Percentiles rank a stretch among this genome's conserved stretches.
Evolutionary conservation across 129 eudicot species (phyloP).

Genomic region (Tagetes erecta): DNA sequence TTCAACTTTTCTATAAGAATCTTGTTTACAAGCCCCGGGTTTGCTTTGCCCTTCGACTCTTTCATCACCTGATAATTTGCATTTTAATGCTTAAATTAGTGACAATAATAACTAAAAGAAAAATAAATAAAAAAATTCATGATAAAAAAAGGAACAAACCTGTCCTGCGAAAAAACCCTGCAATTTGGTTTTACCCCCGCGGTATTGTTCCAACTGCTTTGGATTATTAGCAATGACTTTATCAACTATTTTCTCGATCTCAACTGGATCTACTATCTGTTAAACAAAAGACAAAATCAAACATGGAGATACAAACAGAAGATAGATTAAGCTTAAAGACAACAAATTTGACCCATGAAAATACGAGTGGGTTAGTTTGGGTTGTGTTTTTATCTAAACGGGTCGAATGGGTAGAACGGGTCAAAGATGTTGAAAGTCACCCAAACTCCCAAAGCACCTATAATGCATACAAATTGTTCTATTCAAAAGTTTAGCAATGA

Average conservation of each 20-base stretch:
- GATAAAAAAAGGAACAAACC: conserved; percentile 40
- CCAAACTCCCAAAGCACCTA: neutral
- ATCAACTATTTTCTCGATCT: conserved; percentile 87
- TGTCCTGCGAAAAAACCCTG: conserved; percentile 96
- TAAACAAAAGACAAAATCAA: conserved; percentile 5
- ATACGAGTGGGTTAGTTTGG: neutral
- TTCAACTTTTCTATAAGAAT: conserved; percentile 79
- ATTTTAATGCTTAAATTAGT: conserved; percentile 5
- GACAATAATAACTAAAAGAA: neutral
- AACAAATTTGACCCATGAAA: neutral
- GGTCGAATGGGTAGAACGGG: neutral
- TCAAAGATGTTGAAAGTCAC: neutral
- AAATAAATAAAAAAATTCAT: neutral
- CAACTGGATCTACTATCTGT: conserved; percentile 81
- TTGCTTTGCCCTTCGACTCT: conserved; percentile 95
- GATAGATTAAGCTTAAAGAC: neutral
- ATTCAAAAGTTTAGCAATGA: neutral
- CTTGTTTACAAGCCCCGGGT: conserved; percentile 86
- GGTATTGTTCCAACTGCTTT: conserved; percentile 87
- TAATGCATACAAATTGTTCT: neutral
- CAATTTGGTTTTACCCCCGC: conserved; percentile 85
- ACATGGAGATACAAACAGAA: neutral
- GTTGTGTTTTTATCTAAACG: neutral
- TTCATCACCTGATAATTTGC: conserved; percentile 73
- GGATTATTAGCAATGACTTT: conserved; percentile 75